Conservation (phyloP, 2,329 filamentous ascomycete species). For the Periconia sp. region DNA sequence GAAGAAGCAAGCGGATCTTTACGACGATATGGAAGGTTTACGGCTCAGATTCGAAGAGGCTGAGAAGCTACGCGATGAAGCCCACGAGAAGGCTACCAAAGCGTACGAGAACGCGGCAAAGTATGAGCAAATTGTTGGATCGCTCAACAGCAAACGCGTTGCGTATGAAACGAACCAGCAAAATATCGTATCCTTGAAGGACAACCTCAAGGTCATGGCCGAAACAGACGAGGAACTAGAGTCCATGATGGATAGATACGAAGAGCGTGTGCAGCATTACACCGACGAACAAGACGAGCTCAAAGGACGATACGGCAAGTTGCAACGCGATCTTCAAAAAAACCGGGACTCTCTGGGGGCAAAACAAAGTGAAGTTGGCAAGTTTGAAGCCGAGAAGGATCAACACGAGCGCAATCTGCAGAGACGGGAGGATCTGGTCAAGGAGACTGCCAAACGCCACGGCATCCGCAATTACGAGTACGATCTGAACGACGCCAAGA, state of each 20-base stretch:
- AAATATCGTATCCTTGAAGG: conserved; percentile 69
- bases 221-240: conserved; percentile 79
- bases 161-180: conserved; percentile 70
- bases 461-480: conserved; percentile 83
- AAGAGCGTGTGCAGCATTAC: conserved; percentile 70
- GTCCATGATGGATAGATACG: conserved; percentile 73
- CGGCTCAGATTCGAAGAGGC: conserved; percentile 28
- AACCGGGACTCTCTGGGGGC: conserved; percentile 45
- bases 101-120: conserved; percentile 73
- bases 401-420: conserved; percentile 80
- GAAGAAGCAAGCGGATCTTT: conserved; percentile 59
- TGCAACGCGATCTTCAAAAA: conserved; percentile 56
- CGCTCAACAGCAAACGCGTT: conserved; percentile 74
- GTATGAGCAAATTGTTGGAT: conserved; percentile 73
- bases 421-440: conserved; percentile 72
- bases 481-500: conserved; percentile 71
- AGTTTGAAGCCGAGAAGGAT: conserved; percentile 81
- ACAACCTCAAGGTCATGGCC: conserved; percentile 73
- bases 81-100: conserved; percentile 57
- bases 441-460: conserved; percentile 73
- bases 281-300: conserved; percentile 64
- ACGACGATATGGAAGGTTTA: conserved; percentile 63
- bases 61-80: conserved; percentile 35
- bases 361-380: conserved; percentile 68
- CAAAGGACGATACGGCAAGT: conserved; percentile 64